phyloP scores from a whole-genome alignment of 306 rosid species.

The Rosa multiflora region DNA sequence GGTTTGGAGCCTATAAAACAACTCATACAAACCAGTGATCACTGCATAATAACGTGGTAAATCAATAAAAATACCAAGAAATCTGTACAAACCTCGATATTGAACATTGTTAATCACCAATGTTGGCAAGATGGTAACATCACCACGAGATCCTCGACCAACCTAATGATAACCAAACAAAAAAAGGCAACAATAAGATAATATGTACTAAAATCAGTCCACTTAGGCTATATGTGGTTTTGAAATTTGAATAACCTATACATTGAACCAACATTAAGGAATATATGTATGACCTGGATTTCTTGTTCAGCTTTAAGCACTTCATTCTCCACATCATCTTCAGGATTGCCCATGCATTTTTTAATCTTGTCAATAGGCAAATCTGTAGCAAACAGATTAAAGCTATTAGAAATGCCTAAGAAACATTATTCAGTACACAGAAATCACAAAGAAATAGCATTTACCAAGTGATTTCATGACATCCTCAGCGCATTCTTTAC shows the following conservation, averaged over 20 bases:
- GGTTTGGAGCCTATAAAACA: background rate
- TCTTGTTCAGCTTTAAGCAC: constrained; percentile 79
- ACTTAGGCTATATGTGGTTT: background rate
- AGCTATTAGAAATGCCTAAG: constrained; percentile 10
- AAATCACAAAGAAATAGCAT: constrained; percentile 1
- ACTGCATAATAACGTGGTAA: background rate
- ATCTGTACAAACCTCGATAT: constrained; percentile 73
- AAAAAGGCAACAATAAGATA: background rate
- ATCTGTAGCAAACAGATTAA: constrained; percentile 44
- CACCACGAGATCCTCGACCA: constrained; percentile 93
- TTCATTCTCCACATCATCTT: constrained; percentile 75
- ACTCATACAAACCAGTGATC: background rate
- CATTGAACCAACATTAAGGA: constrained; percentile 1
- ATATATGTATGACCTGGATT: constrained; percentile 52
- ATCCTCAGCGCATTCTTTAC: constrained; percentile 79
- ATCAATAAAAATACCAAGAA: background rate
- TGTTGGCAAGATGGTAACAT: constrained; percentile 95
- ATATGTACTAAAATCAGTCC: background rate
- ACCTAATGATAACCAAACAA: constrained; percentile 37
- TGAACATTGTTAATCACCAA: constrained; percentile 75
- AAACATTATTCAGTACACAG: constrained; percentile 5
- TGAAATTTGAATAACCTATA: constrained; percentile 3
- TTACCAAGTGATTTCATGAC: constrained; percentile 80
- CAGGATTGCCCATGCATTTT: constrained; percentile 79
- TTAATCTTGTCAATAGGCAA: constrained; percentile 72